Evolutionary conservation across 495 filamentous ascomycete species (phyloP).

Genomic region (Aspergillus conjunctus): DNA sequence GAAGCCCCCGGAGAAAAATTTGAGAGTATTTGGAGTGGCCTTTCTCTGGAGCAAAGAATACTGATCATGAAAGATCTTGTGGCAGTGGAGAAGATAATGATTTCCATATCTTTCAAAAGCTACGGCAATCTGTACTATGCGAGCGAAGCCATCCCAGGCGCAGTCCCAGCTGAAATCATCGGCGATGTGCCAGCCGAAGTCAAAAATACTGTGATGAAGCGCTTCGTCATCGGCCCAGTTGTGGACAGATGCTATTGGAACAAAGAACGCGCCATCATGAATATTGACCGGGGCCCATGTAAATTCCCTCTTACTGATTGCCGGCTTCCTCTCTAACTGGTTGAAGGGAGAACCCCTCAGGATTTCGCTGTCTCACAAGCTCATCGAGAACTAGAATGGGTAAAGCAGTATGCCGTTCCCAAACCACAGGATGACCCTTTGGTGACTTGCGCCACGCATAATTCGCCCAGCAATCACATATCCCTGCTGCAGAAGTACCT

Average conservation of each 20-base stretch:
- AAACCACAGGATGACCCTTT: conserved; percentile 18
- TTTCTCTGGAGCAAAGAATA: conserved; percentile 31
- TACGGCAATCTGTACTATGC: conserved; percentile 36
- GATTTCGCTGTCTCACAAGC: conserved; percentile 30
- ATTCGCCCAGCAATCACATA: conserved; percentile 26
- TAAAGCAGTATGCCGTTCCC: conserved; percentile 29
- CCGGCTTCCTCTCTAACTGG: conserved; percentile 13
- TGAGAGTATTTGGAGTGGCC: conserved; percentile 27
- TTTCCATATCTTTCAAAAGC: conserved; percentile 27
- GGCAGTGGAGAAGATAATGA: conserved; percentile 31
- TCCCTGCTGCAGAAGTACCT: conserved; percentile 29
- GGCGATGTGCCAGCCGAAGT: conserved; percentile 19
- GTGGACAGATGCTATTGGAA: conserved; percentile 31
- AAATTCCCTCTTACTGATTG: conserved; percentile 9
- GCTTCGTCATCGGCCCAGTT: conserved; percentile 38
- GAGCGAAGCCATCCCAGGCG: conserved; percentile 22
- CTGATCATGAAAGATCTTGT: conserved; percentile 34
- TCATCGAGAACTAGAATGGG: conserved; percentile 32
- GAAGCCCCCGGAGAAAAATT: conserved; percentile 32
- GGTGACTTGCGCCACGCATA: conserved; percentile 23
- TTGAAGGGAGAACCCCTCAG: conserved; percentile 25
- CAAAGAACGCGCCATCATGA: conserved; percentile 29
- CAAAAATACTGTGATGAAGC: conserved; percentile 19
- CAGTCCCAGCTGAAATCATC: conserved; percentile 12
- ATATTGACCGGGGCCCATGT: conserved; percentile 39